A percentile compares a stretch with the other conserved stretches of the same genome.
phyloP scores from a whole-genome alignment of 1,284 basidiomycete genomes.

The Athelia psychrophila region DNA sequence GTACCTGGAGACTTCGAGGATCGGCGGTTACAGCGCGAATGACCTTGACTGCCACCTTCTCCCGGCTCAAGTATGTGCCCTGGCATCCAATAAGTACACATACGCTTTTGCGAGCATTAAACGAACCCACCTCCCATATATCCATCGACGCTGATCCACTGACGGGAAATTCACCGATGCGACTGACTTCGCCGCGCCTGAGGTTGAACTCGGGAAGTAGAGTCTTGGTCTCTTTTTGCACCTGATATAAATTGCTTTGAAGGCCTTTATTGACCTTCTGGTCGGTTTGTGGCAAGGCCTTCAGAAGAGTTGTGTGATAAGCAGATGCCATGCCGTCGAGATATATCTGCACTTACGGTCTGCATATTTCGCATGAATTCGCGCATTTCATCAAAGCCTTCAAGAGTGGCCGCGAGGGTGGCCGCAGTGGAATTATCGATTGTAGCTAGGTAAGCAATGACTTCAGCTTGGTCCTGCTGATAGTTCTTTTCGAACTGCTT shows the following conservation, averaged over 20 bases:
- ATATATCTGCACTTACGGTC: conserved; percentile 22
- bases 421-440: conserved; percentile 38
- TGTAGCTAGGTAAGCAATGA: conserved; percentile 39
- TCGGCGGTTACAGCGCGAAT: conserved; percentile 46
- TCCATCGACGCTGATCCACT: conserved; percentile 48
- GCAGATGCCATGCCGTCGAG: no score
- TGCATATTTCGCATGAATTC: conserved; percentile 45
- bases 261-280: conserved; percentile 38
- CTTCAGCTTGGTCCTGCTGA: conserved; percentile 38
- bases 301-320: conserved; percentile 4
- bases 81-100: not conserved
- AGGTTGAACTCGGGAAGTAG: conserved; percentile 49
- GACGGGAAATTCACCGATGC: conserved; percentile 44
- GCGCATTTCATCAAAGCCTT: not conserved
- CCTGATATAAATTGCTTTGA: conserved; percentile 43
- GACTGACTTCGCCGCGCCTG: conserved; percentile 46
- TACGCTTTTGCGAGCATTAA: not conserved
- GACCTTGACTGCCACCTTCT: conserved; percentile 55
- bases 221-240: conserved; percentile 39
- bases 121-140: conserved; percentile 39
- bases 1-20: conserved; percentile 39
- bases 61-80: conserved; percentile 46
- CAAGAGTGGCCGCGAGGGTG: conserved; percentile 19
- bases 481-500: conserved; percentile 31
- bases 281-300: conserved; percentile 34